Base-by-base conservation (phyloP, 176 grass and related monocot genomes). In the Eleusine coracana region DNA sequence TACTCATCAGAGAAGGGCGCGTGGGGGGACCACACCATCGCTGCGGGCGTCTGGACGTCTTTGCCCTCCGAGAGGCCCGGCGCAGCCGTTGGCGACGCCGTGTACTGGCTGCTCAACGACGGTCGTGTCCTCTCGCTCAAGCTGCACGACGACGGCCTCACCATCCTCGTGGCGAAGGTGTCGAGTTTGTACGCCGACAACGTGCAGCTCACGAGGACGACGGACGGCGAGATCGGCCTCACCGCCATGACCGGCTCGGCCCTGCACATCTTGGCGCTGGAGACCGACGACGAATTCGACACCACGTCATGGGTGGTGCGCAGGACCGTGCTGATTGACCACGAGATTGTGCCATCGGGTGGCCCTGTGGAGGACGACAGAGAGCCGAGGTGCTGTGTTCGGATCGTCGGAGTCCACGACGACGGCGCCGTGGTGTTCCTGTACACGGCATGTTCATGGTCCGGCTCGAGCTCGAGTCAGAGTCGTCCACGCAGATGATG, bases 31-130 rank as follows among this genome's bases (percentile, higher is more conserved):
- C 54, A 42, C 2, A 25, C 23, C 42, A 8, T 1, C 5, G 20
- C 55, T 11, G 21, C 0, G 0, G 55, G 21, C 10, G 5, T 21
- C 5, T 10, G 21, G 37, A 61, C 55, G 2, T 76, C 55, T 6
- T 5, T 15, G 7, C n/a, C 23, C 11, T 29, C 23, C 42, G 38
- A 17, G 51, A 75, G 58, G 51, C 51, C 73, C 34, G 54, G 51
- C 34, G 73, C 20, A 0, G 18, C 36, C 18, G 31, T n/a, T n/a
- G 55, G 55, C 6, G 17, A 61, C 7, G 21, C 20, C 54, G 54
- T 76, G 37, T 76, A 62, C 55, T 76, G 74, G 74, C 12, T 44
- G 21, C 74, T 76, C 7, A 42, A 62, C 13, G 55, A 62, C 74
- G 23, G 15, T 36, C 7, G 10, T 36, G n/a, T 76, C 74, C 74